Evolutionary conservation across 1,139 yeast species (phyloP).

Genomic region (Magnusiomyces starmeri): DNA sequence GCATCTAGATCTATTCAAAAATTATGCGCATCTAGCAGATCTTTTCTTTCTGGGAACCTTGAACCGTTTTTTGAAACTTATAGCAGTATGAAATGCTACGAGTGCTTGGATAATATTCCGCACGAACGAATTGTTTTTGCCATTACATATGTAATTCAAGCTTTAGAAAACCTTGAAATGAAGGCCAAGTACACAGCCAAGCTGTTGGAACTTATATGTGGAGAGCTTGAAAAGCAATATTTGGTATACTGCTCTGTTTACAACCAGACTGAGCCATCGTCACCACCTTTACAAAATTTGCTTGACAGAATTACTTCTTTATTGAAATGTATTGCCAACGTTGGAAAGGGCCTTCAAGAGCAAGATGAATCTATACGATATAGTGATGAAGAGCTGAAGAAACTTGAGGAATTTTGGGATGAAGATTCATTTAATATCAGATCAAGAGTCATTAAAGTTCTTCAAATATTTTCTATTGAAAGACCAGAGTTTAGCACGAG

Average conservation of each 20-base stretch:
- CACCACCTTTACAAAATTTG: slow-evolving; percentile 11
- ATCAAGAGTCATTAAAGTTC: slow-evolving; percentile 36
- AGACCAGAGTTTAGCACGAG: slow-evolving; percentile 35
- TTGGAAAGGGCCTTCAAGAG: slow-evolving; percentile 55
- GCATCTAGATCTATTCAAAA: slow-evolving; percentile 36
- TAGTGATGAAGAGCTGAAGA: slow-evolving; percentile 11
- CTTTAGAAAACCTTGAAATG: slow-evolving; percentile 21
- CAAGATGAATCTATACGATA: slow-evolving; percentile 32
- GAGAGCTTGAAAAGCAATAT: slow-evolving; percentile 17
- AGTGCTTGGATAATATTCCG: slow-evolving; percentile 16
- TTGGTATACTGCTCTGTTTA: slow-evolving; percentile 2
- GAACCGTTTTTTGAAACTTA: slow-evolving; percentile 31
- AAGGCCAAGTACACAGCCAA: slow-evolving; percentile 24
- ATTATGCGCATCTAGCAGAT: slow-evolving; percentile 33
- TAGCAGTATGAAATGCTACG: slow-evolving; percentile 21
- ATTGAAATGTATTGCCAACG: slow-evolving; percentile 53
- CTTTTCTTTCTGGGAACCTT: slow-evolving; percentile 25
- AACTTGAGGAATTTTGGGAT: slow-evolving; percentile 27
- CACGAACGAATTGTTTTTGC: slow-evolving; percentile 36
- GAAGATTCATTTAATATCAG: slow-evolving; percentile 41
- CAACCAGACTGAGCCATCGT: slow-evolving; percentile 10
- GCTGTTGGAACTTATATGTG: slow-evolving; percentile 23
- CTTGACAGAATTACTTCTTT: slow-evolving; percentile 37
- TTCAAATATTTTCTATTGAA: slow-evolving; percentile 41
- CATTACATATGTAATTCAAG: slow-evolving; percentile 33